Evolutionary conservation across 805 yeast species (phyloP), one percentile per base, ranked within the genome.

Genomic region (Deakozyma indianensis): DNA sequence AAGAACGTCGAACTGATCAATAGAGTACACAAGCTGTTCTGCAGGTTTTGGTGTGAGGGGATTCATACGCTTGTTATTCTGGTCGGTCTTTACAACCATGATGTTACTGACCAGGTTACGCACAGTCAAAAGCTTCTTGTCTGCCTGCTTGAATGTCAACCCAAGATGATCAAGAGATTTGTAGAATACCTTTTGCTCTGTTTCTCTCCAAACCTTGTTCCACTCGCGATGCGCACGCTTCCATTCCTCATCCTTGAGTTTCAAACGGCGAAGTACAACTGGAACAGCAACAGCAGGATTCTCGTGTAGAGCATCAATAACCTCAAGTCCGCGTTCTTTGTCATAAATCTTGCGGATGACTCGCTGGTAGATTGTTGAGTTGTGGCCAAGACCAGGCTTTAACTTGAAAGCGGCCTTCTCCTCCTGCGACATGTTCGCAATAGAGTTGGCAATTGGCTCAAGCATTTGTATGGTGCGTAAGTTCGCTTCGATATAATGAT

Each of bases 181-280:
- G 68, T 78, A 85, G 61, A 83, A 88, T 0, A 87, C 95, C 56
- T 86, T 88, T 58, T 88, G 95, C 63, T 92, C 98, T 65, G 94
- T 78, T 64, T 90, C 97, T 59, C 99, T 78, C 99, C 99, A 92
- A 14, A 87, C 94, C 60, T 90, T 90, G 65, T 90, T 90, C 97
- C 98, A 92, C 61, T 92, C 97, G 56, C 97, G 77, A 57, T 90
- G 98, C 1, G 96, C 88, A 50, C 96, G 77, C 63, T 86, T 83
- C 99, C 99, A 92, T 64, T 92, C 98, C 64, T 92, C 97, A 60
- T 92, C 97, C 64, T 92, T 92, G 64, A 92, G 97, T 64, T 92
- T 92, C 60, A 92, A 74, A 58, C 99, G 77, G 54, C 81, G 84
- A 62, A 92, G 69, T 14, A 92, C 94, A 48, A 92, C 79, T 1